These are phyloP conservation scores for Hordeum marinum DNA, from an alignment of 176 grass and related monocot genomes.

Conservation along the genomic window DNA sequence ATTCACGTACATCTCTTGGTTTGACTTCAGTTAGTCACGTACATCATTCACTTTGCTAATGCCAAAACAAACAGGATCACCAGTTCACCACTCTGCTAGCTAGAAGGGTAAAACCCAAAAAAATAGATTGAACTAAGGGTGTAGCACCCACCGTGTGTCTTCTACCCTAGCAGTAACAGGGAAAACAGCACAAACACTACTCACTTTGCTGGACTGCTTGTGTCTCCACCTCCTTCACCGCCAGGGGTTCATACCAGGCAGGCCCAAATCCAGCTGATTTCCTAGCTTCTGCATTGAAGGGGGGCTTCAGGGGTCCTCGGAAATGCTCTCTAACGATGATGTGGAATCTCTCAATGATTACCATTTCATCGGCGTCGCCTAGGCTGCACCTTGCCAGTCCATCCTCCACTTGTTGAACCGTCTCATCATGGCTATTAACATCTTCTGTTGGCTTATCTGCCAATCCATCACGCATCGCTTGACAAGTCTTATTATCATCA, in stretches of 20 bases:
- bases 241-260: conserved; percentile 79
- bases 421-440: not conserved
- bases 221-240: conserved; percentile 43
- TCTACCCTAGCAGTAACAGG: not conserved
- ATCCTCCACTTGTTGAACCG: not conserved
- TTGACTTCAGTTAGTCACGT: not conserved
- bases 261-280: conserved; percentile 76
- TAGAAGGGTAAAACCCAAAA: not conserved
- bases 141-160: not conserved
- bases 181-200: not conserved
- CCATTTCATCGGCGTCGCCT: not conserved
- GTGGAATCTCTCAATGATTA: conserved; percentile 61
- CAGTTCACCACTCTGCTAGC: not conserved
- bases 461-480: not conserved
- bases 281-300: conserved; percentile 66
- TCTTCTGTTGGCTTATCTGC: not conserved
- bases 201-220: not conserved
- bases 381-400: conserved; percentile 9
- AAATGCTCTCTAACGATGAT: conserved; percentile 70
- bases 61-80: not conserved
- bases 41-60: too few relatives aligned
- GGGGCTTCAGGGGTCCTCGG: conserved; percentile 71
- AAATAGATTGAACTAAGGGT: not conserved
- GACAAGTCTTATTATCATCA: not conserved
- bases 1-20: not conserved